Percentiles rank a stretch among this genome's conserved stretches.
Conservation (phyloP, 2,329 filamentous ascomycete genomes). For the Bipolaris bicolor region DNA sequence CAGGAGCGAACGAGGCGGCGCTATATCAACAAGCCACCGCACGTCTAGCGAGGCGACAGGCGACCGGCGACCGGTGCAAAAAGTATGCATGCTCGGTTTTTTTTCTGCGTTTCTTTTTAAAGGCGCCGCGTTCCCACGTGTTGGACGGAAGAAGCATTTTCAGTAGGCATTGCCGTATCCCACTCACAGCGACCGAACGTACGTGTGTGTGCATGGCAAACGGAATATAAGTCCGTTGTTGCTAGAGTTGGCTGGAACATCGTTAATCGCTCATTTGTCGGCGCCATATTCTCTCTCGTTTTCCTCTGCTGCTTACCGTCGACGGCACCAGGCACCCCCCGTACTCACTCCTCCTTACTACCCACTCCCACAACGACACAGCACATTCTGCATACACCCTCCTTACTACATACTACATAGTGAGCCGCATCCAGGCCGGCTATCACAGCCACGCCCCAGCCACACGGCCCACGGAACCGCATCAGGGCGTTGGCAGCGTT, state of each 20-base stretch:
- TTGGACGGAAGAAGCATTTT: slow-evolving; percentile 5
- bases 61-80: slow-evolving; percentile 1
- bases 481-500: slow-evolving; percentile 13
- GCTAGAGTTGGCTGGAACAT: background rate
- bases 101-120: slow-evolving; percentile 7
- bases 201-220: slow-evolving; percentile 21
- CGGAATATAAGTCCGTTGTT: slow-evolving; percentile 9
- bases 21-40: slow-evolving; percentile 6
- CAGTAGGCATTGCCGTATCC: slow-evolving; percentile 4
- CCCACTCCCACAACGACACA: background rate
- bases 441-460: slow-evolving; percentile 5
- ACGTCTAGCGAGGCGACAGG: slow-evolving; percentile 2
- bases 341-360: background rate
- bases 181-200: slow-evolving; percentile 9
- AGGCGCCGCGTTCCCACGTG: slow-evolving; percentile 7
- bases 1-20: slow-evolving; percentile 9
- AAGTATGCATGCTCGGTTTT: slow-evolving; percentile 5
- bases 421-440: slow-evolving; percentile 1
- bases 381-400: too few species aligned
- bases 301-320: background rate
- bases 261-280: background rate
- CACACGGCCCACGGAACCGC: slow-evolving; percentile 15
- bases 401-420: background rate
- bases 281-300: background rate
- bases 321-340: background rate